phyloP scores from a whole-genome alignment of 129 eudicot species.

The Escallonia herrerae region DNA sequence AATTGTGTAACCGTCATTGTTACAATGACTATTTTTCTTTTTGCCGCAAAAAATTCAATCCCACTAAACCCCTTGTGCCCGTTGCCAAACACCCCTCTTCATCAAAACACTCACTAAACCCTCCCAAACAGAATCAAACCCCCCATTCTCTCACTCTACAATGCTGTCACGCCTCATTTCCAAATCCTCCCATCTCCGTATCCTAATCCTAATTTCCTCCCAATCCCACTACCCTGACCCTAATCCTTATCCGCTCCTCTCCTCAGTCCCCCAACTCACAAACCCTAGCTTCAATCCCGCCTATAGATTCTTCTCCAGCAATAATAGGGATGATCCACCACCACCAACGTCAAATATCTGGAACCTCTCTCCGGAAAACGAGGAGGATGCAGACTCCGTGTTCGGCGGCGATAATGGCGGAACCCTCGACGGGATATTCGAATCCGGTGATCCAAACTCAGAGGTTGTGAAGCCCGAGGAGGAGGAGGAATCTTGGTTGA shows the following conservation, averaged over 20 bases:
- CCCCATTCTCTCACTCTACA: not conserved
- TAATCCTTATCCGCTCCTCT: constrained; percentile 17
- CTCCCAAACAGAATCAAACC: not conserved
- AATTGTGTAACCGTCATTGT: too few relatives aligned
- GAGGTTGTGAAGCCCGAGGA: not conserved
- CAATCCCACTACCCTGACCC: constrained; percentile 25
- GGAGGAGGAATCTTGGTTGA: constrained; percentile 17
- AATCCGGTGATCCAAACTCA: constrained; percentile 1
- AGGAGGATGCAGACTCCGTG: constrained; percentile 27
- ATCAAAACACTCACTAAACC: too few relatives aligned
- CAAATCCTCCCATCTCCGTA: constrained; percentile 42
- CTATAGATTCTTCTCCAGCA: constrained; percentile 40
- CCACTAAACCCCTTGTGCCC: too few relatives aligned
- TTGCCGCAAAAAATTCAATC: too few relatives aligned
- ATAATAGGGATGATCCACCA: constrained; percentile 10
- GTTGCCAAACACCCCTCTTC: too few relatives aligned
- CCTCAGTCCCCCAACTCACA: constrained; percentile 5
- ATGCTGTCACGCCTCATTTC: constrained; percentile 73
- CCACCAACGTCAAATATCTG: constrained; percentile 27
- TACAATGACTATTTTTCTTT: too few relatives aligned
- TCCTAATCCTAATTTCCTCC: constrained; percentile 39
- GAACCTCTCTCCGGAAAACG: constrained; percentile 46
- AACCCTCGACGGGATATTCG: constrained; percentile 8
- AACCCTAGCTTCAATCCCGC: constrained; percentile 20
- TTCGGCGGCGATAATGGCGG: constrained; percentile 30